A percentile compares a stretch with the other conserved stretches of the same genome.
These are phyloP conservation scores for Amanita exitialis DNA, from an alignment of 768 basidiomycete species.

Conservation along the genomic window DNA sequence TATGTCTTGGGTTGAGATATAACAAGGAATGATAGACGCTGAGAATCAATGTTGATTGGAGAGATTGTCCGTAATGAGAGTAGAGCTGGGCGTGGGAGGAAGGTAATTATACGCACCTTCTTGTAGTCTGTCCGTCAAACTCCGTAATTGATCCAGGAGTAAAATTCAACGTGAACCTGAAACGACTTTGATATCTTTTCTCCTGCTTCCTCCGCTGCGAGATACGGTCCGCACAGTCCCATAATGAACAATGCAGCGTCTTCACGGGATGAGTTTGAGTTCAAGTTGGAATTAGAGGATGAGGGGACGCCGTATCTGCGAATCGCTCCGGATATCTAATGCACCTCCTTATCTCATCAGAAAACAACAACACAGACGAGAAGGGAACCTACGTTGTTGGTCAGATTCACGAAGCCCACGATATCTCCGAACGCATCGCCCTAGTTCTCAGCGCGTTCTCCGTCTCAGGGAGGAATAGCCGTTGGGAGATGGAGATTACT, in stretches of 20 bases:
- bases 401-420: constrained; percentile 83
- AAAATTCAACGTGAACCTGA: too few relatives aligned
- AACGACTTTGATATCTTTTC: constrained; percentile 48
- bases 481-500: constrained; percentile 72
- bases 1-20: too few relatives aligned
- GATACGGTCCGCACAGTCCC: constrained; percentile 39
- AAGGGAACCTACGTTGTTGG: constrained; percentile 54
- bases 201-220: constrained; percentile 27
- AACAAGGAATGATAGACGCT: too few relatives aligned
- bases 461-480: constrained; percentile 63
- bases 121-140: too few relatives aligned
- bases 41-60: constrained; percentile 2
- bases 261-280: background rate
- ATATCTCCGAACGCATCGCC: constrained; percentile 83
- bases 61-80: too few relatives aligned
- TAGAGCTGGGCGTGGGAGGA: too few relatives aligned
- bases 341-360: too few relatives aligned
- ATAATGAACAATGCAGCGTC: constrained; percentile 58
- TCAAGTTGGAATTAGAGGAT: constrained; percentile 6
- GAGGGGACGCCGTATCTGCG: constrained; percentile 79
- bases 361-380: background rate
- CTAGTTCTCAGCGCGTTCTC: constrained; percentile 62
- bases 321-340: constrained; percentile 81
- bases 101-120: too few relatives aligned
- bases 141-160: too few relatives aligned